A percentile compares a stretch with the other conserved stretches of the same genome.
Evolutionary conservation across 2,329 filamentous ascomycete species (phyloP).

Genomic region (Akanthomyces uredinophilus): DNA sequence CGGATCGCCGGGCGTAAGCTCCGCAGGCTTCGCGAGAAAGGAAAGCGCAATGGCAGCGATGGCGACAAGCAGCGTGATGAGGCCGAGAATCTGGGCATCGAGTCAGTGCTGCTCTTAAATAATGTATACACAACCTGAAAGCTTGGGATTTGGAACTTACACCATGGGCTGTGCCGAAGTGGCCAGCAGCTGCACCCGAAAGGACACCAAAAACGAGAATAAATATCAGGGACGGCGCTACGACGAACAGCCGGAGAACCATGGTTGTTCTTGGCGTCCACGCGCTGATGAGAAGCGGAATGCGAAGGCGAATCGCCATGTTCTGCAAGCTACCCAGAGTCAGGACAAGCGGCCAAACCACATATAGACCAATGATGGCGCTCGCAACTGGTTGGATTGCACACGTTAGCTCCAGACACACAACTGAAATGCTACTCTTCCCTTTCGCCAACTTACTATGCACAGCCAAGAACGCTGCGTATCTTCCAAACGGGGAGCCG

Average conservation of each 20-base stretch:
- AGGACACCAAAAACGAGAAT: constrained; percentile 26
- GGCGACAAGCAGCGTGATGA: constrained; percentile 24
- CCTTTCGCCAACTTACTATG: background rate
- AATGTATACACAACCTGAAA: rapidly evolving
- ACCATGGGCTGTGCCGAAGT: constrained; percentile 27
- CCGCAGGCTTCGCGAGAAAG: constrained; percentile 20
- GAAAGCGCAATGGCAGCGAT: constrained; percentile 22
- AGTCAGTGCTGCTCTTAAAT: background rate
- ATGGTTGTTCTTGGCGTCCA: constrained; percentile 22
- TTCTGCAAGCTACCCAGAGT: constrained; percentile 24
- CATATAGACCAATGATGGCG: constrained; percentile 23
- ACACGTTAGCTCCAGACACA: background rate
- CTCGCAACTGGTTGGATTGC: constrained; percentile 7
- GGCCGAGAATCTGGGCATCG: constrained; percentile 23
- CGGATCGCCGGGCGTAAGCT: background rate
- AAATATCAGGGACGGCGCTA: constrained; percentile 23
- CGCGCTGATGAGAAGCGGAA: constrained; percentile 19
- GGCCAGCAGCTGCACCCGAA: constrained; percentile 18
- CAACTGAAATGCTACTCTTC: no score
- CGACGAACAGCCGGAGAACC: constrained; percentile 24
- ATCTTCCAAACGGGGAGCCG: background rate
- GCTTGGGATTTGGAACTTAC: constrained; percentile 19
- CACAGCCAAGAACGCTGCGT: background rate
- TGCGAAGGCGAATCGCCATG: constrained; percentile 22
- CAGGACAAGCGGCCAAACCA: constrained; percentile 25